A percentile compares a stretch with the other conserved stretches of the same genome.
Conservation (phyloP, 2,329 filamentous ascomycete species). For the Trichoderma asperellum region DNA sequence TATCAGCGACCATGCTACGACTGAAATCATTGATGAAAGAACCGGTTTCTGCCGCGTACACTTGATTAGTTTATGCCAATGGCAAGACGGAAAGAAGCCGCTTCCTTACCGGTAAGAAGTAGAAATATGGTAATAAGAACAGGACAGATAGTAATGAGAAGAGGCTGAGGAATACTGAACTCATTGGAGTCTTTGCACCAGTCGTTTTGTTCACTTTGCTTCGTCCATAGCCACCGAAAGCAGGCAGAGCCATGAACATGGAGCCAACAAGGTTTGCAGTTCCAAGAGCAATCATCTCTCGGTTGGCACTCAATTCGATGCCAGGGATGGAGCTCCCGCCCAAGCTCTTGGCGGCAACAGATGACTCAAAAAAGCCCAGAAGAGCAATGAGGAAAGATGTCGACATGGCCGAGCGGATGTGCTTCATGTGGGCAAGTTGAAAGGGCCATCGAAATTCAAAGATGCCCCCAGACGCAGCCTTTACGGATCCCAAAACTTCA, state of each 20-base stretch:
- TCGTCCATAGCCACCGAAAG: constrained; percentile 93
- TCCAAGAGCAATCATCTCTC: constrained; percentile 90
- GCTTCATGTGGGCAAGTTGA: constrained; percentile 71
- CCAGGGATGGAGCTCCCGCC: constrained; percentile 70
- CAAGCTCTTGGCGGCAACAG: constrained; percentile 90
- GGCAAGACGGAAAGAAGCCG: background rate
- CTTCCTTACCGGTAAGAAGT: constrained; percentile 83
- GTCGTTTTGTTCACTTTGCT: constrained; percentile 95
- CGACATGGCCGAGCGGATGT: constrained; percentile 84
- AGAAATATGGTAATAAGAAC: constrained; percentile 87
- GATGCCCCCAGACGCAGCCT: constrained; percentile 69
- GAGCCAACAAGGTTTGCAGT: constrained; percentile 89
- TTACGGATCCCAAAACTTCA: constrained; percentile 79
- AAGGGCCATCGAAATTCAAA: constrained; percentile 91
- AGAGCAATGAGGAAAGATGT: constrained; percentile 93
- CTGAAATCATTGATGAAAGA: constrained; percentile 89
- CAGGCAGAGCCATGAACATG: constrained; percentile 88
- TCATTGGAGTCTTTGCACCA: constrained; percentile 91
- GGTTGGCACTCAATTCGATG: constrained; percentile 84
- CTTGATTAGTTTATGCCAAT: background rate
- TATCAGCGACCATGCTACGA: constrained; percentile 91
- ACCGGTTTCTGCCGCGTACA: constrained; percentile 75
- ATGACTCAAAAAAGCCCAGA: constrained; percentile 98
- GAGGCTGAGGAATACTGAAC: constrained; percentile 80
- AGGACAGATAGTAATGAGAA: constrained; percentile 81